These are phyloP conservation scores for Fusarium succisae DNA, from an alignment of 2,329 filamentous ascomycete species.

Conservation along the genomic window DNA sequence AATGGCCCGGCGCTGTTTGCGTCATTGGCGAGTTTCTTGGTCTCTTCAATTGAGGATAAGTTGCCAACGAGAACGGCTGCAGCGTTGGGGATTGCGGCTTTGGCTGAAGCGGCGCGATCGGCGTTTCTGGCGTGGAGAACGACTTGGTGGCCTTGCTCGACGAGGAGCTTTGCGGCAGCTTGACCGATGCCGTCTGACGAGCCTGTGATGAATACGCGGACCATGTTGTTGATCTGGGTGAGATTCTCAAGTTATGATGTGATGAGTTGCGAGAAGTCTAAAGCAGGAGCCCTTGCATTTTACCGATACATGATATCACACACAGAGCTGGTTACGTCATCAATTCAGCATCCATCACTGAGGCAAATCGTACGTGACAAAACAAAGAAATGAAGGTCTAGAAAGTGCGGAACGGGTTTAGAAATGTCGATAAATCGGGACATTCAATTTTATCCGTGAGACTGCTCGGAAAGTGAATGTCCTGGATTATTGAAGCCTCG, in stretches of 20 bases:
- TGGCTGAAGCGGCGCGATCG: conserved; percentile 27
- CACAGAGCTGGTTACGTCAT: conserved; percentile 12
- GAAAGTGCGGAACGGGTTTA: rapidly evolving
- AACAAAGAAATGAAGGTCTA: not conserved
- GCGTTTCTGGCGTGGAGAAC: conserved; percentile 30
- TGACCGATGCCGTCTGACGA: conserved; percentile 35
- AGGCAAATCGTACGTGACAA: not conserved
- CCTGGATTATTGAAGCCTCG: not conserved
- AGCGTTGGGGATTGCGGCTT: conserved; percentile 22
- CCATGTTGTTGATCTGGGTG: not conserved
- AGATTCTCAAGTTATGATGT: rapidly evolving
- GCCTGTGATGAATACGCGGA: conserved; percentile 36
- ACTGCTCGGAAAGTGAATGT: not conserved
- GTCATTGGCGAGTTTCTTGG: conserved; percentile 25
- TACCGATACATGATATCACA: conserved; percentile 8
- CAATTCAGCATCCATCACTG: not conserved
- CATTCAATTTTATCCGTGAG: rapidly evolving
- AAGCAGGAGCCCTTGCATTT: not conserved
- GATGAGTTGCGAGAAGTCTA: not conserved
- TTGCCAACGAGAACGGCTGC: conserved; percentile 19
- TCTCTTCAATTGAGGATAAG: conserved; percentile 28
- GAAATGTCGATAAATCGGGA: too few relatives aligned
- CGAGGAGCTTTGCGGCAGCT: conserved; percentile 26
- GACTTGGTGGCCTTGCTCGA: conserved; percentile 32
- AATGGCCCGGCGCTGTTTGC: conserved; percentile 27